phyloP scores from a whole-genome alignment of 2,329 filamentous ascomycete genomes.

The Piedraia hortae region DNA sequence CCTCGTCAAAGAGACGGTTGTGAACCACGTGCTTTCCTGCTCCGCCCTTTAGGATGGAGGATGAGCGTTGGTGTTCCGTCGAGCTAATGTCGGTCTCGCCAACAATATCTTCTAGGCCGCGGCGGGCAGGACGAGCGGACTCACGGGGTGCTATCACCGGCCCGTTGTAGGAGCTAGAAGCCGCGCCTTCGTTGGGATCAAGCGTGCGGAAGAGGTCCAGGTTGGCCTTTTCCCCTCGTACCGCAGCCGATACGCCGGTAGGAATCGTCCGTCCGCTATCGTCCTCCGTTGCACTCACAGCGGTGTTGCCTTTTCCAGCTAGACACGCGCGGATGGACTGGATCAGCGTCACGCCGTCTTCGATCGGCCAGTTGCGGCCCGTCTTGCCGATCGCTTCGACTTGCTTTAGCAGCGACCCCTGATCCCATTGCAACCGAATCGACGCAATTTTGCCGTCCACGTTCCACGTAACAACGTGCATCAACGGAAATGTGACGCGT shows the following conservation, averaged over 20 bases:
- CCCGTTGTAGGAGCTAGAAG: conserved; percentile 19
- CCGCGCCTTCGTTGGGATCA: conserved; percentile 28
- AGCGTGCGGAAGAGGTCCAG: conserved; percentile 48
- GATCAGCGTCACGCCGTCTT: conserved; percentile 60
- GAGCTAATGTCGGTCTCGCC: conserved; percentile 11
- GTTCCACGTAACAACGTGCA: conserved; percentile 78
- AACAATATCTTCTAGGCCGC: conserved; percentile 41
- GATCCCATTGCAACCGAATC: conserved; percentile 84
- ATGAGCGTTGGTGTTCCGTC: conserved; percentile 2
- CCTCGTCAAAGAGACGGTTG: conserved; percentile 29
- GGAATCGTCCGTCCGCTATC: too few relatives aligned
- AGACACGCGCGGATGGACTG: conserved; percentile 26
- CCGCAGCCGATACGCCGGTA: too few relatives aligned
- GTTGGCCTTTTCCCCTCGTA: conserved; percentile 30
- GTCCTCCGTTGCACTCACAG: too few relatives aligned
- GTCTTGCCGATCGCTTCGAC: conserved; percentile 78
- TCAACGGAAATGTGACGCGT: conserved; percentile 51
- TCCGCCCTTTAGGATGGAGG: conserved; percentile 17
- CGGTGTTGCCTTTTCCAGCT: too few relatives aligned
- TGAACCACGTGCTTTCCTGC: conserved; percentile 23
- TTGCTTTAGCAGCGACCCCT: conserved; percentile 74
- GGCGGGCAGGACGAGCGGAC: conserved; percentile 42
- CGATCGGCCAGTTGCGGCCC: conserved; percentile 84
- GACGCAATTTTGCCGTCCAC: conserved; percentile 49
- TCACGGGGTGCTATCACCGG: conserved; percentile 32